Base-by-base conservation (phyloP, 495 filamentous ascomycete species). In the Podospora australis region DNA sequence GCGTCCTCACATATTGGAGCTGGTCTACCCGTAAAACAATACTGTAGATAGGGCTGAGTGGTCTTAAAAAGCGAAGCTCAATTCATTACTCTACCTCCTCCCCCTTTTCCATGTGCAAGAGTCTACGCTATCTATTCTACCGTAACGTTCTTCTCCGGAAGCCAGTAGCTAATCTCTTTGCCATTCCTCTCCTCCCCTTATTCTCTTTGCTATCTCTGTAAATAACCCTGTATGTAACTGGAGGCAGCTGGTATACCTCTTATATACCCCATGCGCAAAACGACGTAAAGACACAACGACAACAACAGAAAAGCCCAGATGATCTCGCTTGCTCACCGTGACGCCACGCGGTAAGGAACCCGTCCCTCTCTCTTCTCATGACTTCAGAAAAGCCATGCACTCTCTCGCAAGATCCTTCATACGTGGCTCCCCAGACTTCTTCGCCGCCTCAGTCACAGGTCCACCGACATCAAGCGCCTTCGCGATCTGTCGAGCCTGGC, bases 341-440 rank as follows among this genome's bases (percentile, higher is more conserved):
- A n/a, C n/a, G n/a, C n/a, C n/a, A n/a, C n/a, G n/a, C n/a, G n/a
- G n/a, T n/a, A n/a, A n/a, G n/a, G n/a, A 34, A 38, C 26, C 29
- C 3, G 2, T 19, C 23, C 21, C 14, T 32, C 9, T 22, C 14
- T 1, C 13, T 13, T 22, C 6, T 34, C 20, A 50, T 39, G 21
- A 14, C 44, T 13, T 61, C 43, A 83, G 46, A 40, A 75, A 54
- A n/a, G 66, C 69, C 45, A 67, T 60, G 56, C 84, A 84, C 65
- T 87, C 84, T 19, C 62, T 62, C 6, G 73, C 72, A 16, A 86
- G 63, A 24, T 71, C 71, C 58, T 74, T 74, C 30, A 87, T 72
- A 47, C 84, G 69, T 17, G 70, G 66, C 54, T 87, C 81, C 25
- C 63, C 66, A 4, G 70, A 63, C 55, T 67, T 74, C 14, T 52